Percentiles rank a stretch among this genome's conserved stretches.
These are phyloP conservation scores for Escallonia rubra DNA, from an alignment of 129 eudicot genomes.

Conservation along the genomic window DNA sequence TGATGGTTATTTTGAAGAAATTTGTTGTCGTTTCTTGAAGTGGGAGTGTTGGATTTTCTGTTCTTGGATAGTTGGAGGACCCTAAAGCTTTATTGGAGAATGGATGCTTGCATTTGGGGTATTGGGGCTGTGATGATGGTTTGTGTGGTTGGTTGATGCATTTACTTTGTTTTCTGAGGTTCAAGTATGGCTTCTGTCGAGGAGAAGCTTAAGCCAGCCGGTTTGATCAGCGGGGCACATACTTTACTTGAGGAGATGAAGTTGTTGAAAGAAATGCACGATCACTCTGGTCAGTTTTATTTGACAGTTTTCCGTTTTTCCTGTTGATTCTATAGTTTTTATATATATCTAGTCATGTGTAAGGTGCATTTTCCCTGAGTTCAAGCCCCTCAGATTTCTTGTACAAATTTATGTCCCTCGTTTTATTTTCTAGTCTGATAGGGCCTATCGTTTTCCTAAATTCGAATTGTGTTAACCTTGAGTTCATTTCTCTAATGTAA, in stretches of 20 bases:
- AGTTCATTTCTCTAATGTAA: too few species aligned
- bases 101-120: slow-evolving; percentile 10
- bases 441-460: too few species aligned
- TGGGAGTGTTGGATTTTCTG: slow-evolving; percentile 6
- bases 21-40: slow-evolving; percentile 1
- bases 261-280: slow-evolving; percentile 94
- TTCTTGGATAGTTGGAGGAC: slow-evolving; percentile 10
- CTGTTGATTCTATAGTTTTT: not conserved
- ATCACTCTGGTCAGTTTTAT: slow-evolving; percentile 67
- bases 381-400: too few species aligned
- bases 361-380: not conserved
- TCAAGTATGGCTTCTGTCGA: slow-evolving; percentile 52
- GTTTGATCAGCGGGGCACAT: slow-evolving; percentile 50
- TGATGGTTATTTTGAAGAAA: not conserved
- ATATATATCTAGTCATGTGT: not conserved
- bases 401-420: too few species aligned
- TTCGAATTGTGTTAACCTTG: too few species aligned
- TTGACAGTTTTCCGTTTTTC: too few species aligned
- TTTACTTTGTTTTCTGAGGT: too few species aligned
- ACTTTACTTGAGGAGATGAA: slow-evolving; percentile 82
- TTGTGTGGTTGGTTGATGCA: slow-evolving; percentile 14
- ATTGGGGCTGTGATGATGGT: not conserved
- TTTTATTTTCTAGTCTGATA: too few species aligned
- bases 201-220: slow-evolving; percentile 64
- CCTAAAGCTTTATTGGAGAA: not conserved